Percentiles rank a stretch among this genome's conserved stretches.
phyloP scores from a whole-genome alignment of 2,329 filamentous ascomycete genomes.

The Drechslerella dactyloides region DNA sequence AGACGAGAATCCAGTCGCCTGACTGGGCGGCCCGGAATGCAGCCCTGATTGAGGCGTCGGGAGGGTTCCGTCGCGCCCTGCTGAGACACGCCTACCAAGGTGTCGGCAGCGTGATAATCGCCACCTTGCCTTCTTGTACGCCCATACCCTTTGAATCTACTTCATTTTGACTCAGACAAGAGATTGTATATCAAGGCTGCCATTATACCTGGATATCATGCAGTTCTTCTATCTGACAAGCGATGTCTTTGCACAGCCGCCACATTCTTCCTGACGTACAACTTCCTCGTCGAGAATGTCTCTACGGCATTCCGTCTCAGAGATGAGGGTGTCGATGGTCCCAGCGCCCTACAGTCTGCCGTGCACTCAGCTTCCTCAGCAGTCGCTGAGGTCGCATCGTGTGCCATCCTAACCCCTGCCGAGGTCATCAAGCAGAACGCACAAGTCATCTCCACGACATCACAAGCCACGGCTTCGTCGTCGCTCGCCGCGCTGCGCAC shows the following conservation, averaged over 20 bases:
- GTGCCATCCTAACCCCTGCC: slow-evolving; percentile 82
- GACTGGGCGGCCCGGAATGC: slow-evolving; percentile 72
- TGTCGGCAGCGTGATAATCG: slow-evolving; percentile 80
- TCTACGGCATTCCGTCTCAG: slow-evolving; percentile 59
- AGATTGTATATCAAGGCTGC: too few species aligned
- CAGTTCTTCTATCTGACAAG: not conserved
- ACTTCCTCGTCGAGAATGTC: slow-evolving; percentile 67
- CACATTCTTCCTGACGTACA: slow-evolving; percentile 89
- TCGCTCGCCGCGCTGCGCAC: slow-evolving; percentile 64
- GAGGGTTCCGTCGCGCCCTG: slow-evolving; percentile 64
- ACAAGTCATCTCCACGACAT: slow-evolving; percentile 70
- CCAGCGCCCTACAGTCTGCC: slow-evolving; percentile 69
- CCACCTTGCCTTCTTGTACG: slow-evolving; percentile 83
- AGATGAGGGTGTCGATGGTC: slow-evolving; percentile 17
- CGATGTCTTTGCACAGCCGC: slow-evolving; percentile 65
- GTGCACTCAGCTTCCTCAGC: slow-evolving; percentile 77
- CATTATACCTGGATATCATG: too few species aligned
- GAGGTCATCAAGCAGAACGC: slow-evolving; percentile 95
- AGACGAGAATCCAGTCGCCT: slow-evolving; percentile 81
- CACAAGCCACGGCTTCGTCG: slow-evolving; percentile 62
- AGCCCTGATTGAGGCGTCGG: slow-evolving; percentile 59
- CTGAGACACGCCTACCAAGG: slow-evolving; percentile 85
- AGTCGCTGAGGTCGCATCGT: slow-evolving; percentile 80
- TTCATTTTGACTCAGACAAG: too few species aligned
- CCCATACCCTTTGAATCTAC: too few species aligned